phyloP scores from a whole-genome alignment of 1,284 basidiomycete genomes.

The Moesziomyces aphidis region DNA sequence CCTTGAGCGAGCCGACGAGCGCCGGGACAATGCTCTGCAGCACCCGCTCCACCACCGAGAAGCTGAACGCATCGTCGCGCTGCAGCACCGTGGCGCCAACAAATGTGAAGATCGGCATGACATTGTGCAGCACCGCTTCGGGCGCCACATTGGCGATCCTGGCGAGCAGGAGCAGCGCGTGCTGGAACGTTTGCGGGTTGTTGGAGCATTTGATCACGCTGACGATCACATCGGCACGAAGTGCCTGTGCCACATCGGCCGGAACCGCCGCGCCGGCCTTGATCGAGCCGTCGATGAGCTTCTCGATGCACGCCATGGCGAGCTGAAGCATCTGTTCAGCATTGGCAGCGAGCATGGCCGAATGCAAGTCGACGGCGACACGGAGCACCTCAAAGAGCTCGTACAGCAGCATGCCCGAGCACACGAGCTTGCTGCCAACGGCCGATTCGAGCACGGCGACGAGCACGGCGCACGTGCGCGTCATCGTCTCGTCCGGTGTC shows the following conservation, averaged over 20 bases:
- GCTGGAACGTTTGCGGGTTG: constrained; percentile 94
- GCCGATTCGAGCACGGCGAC: constrained; percentile 78
- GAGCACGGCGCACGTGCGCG: constrained; percentile 48
- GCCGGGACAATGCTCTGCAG: constrained; percentile 93
- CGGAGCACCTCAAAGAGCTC: constrained; percentile 81
- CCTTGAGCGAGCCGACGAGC: constrained; percentile 73
- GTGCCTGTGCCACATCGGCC: constrained; percentile 48
- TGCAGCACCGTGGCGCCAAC: constrained; percentile 97
- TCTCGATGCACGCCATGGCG: constrained; percentile 78
- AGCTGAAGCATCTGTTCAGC: constrained; percentile 88
- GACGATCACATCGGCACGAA: constrained; percentile 62
- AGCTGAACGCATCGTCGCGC: constrained; percentile 93
- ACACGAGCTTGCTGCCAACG: constrained; percentile 75
- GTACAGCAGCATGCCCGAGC: constrained; percentile 79
- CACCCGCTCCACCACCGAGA: constrained; percentile 94
- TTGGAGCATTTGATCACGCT: constrained; percentile 72
- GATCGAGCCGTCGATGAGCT: constrained; percentile 73
- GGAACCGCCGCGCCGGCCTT: constrained; percentile 33
- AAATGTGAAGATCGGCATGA: constrained; percentile 99
- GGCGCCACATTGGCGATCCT: constrained; percentile 85
- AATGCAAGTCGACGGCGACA: constrained; percentile 74
- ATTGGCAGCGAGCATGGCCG: constrained; percentile 73
- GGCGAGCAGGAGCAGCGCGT: constrained; percentile 89
- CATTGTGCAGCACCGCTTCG: constrained; percentile 89
- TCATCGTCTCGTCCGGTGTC: constrained; percentile 43